These are phyloP conservation scores for Xylariaceae sp. DNA, from an alignment of 2,329 filamentous ascomycete species.

Conservation along the genomic window DNA sequence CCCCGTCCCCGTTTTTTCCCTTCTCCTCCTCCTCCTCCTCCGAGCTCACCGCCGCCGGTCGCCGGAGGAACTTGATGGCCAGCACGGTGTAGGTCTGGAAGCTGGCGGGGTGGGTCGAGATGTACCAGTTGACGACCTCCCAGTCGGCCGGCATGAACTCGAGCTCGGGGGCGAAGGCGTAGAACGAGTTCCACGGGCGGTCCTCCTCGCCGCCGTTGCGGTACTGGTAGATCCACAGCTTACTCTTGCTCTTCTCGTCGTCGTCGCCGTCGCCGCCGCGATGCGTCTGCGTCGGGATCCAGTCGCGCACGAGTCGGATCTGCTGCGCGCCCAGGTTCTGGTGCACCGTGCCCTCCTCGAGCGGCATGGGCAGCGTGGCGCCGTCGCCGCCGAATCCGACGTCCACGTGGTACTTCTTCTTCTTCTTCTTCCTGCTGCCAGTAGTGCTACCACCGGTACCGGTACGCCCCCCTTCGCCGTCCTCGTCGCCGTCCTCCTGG, in stretches of 20 bases:
- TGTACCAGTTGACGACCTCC: slow-evolving; percentile 50
- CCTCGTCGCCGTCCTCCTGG: too few relatives aligned
- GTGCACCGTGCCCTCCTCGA: slow-evolving; percentile 35
- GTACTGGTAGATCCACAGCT: slow-evolving; percentile 61
- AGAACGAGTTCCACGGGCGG: slow-evolving; percentile 55
- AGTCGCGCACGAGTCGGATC: slow-evolving; percentile 44
- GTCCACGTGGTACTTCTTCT: slow-evolving; percentile 47
- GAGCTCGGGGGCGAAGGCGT: slow-evolving; percentile 54
- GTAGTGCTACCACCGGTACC: neutral
- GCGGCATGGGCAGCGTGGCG: slow-evolving; percentile 47
- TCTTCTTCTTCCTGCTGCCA: slow-evolving; percentile 45
- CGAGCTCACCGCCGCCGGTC: neutral
- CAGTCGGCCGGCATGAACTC: slow-evolving; percentile 59
- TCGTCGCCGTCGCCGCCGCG: too few relatives aligned
- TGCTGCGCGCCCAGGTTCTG: slow-evolving; percentile 46
- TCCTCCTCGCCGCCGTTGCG: slow-evolving; percentile 36
- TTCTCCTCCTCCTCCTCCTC: neutral
- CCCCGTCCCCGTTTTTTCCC: slow-evolving; percentile 22
- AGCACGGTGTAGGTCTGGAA: slow-evolving; percentile 49
- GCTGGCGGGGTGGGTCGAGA: slow-evolving; percentile 38
- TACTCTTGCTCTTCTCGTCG: slow-evolving; percentile 34
- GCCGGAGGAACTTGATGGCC: slow-evolving; percentile 43
- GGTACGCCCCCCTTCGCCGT: too few relatives aligned
- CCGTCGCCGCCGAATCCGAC: slow-evolving; percentile 59
- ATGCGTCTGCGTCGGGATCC: slow-evolving; percentile 33